phyloP scores from a whole-genome alignment of 2,329 filamentous ascomycete species.

The Periconia digitata region DNA sequence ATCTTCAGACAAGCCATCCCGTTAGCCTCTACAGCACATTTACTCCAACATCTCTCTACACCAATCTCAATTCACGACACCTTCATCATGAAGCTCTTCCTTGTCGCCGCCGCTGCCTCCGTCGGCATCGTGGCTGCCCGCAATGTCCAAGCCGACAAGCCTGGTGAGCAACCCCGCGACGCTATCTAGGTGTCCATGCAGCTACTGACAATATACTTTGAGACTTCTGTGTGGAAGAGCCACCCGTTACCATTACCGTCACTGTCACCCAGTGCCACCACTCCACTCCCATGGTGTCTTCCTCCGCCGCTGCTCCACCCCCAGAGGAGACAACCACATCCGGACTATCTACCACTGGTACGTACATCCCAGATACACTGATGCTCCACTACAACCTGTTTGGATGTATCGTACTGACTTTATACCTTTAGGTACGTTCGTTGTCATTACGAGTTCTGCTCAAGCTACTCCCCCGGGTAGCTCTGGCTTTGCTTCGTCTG shows the following conservation, averaged over 20 bases:
- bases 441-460: background rate
- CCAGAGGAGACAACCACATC: slow-evolving; percentile 5
- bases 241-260: slow-evolving; percentile 28
- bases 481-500: background rate
- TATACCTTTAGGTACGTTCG: no score
- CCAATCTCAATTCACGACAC: slow-evolving; percentile 12
- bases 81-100: slow-evolving; percentile 31
- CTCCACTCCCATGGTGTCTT: slow-evolving; percentile 10
- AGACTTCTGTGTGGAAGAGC: slow-evolving; percentile 13
- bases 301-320: slow-evolving; percentile 7
- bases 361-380: background rate
- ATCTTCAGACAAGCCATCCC: slow-evolving; percentile 14
- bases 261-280: slow-evolving; percentile 26
- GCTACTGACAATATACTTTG: slow-evolving; percentile 10
- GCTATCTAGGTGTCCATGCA: background rate
- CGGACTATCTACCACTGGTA: slow-evolving; percentile 2
- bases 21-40: slow-evolving; percentile 24
- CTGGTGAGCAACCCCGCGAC: slow-evolving; percentile 1
- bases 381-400: slow-evolving; percentile 1
- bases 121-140: slow-evolving; percentile 20
- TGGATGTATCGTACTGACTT: no score
- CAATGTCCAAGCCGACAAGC: slow-evolving; percentile 7
- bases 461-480: background rate
- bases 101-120: slow-evolving; percentile 20
- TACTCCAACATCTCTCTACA: slow-evolving; percentile 21